Base-by-base conservation (phyloP, 2,329 filamentous ascomycete genomes). In the Phoma herbarum region DNA sequence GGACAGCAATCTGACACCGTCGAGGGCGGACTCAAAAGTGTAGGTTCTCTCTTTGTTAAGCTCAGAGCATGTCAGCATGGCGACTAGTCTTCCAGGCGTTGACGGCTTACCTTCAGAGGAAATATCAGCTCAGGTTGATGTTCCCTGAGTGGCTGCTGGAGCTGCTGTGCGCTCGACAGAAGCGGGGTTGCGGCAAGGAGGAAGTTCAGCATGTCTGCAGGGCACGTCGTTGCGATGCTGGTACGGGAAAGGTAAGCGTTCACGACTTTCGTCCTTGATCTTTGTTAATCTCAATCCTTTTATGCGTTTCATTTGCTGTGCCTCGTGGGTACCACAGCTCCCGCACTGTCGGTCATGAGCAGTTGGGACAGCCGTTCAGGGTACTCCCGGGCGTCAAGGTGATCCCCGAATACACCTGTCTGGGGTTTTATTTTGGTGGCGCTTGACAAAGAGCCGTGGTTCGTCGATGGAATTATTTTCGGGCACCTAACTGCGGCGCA, bases 261-360 rank as follows among this genome's bases (percentile, higher is more conserved):
- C 22, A 18, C 16, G 29, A 11, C 25, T 52, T 49, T 41, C 22
- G 25, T 25, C 8, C 42, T 43, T 33, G 20, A 18, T 48, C 8
- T 25, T 51, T 37, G 37, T 35, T 44, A n/a, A 29, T 8, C 18
- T 14, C 25, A 18, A 44, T 31, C 48, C 47, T 56, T 60, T 60
- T 57, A 31, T 60, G n/a, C 29, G 48, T 52, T 48, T 60, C 52
- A 51, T n/a, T 49, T 52, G 23, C 52, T 56, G 57, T 55, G 58
- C 58, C 58, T 47, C 52, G 20, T 53, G 43, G 52, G 31, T 31
- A 31, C 46, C 20, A 6, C 25, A 10, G n/a, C 6, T 23, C 31
- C 23, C 37, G 23, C 37, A 16, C 37, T 44, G 48, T 47, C 23
- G 35, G 44, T 44, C 23, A 46, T 16, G 29, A 46, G 28, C 20